Evolutionary conservation across 1,284 basidiomycete species (phyloP).

Genomic region (Cryptococcus sp.): DNA sequence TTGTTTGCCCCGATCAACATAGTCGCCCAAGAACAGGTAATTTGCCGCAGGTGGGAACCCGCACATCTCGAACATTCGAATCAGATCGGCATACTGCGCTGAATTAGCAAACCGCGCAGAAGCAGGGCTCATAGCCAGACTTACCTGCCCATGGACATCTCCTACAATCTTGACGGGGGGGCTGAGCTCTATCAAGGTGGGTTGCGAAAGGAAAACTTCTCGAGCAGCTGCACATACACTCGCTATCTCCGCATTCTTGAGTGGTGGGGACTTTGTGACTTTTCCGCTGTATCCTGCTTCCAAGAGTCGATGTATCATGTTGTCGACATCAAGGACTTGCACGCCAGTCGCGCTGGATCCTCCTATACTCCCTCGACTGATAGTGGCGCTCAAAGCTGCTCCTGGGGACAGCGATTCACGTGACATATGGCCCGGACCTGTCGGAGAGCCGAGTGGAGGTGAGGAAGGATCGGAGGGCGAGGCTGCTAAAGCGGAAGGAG

Average conservation of each 20-base stretch:
- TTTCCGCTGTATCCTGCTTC: constrained; percentile 98
- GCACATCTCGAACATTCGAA: constrained; percentile 98
- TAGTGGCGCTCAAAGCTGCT: constrained; percentile 36
- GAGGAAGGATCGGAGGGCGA: constrained; percentile 31
- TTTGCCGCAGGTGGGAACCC: constrained; percentile 97
- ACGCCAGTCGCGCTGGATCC: constrained; percentile 30
- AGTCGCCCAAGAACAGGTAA: constrained; percentile 98
- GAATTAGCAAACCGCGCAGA: neutral
- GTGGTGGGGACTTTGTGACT: constrained; percentile 91
- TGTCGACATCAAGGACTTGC: constrained; percentile 88
- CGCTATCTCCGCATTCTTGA: constrained; percentile 96
- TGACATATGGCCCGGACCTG: constrained; percentile 20
- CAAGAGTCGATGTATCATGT: constrained; percentile 95
- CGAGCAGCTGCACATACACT: constrained; percentile 95
- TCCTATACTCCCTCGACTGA: constrained; percentile 37
- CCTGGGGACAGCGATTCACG: constrained; percentile 39
- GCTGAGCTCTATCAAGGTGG: constrained; percentile 94
- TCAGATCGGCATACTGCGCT: constrained; percentile 85
- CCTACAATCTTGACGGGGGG: constrained; percentile 99
- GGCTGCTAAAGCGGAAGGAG: constrained; percentile 30
- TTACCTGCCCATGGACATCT: constrained; percentile 89
- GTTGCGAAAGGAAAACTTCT: constrained; percentile 94
- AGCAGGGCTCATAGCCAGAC: constrained; percentile 5
- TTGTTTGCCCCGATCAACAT: constrained; percentile 98
- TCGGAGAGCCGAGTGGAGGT: constrained; percentile 25